Conservation (phyloP, 495 filamentous ascomycete species). For the Aspergillus cristatus region DNA sequence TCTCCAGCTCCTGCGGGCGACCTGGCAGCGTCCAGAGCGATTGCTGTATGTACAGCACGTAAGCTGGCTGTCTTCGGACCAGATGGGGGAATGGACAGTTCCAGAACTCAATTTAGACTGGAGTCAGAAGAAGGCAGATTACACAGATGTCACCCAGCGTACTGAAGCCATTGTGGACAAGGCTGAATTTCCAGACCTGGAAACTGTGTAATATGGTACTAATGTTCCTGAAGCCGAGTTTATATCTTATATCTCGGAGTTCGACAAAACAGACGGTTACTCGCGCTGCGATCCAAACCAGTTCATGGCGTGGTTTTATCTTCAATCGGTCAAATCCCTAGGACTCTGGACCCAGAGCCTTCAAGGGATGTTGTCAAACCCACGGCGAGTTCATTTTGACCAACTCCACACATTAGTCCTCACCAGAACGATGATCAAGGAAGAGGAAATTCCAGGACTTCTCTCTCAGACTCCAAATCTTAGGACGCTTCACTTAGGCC, state of each 20-base stretch:
- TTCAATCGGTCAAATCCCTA: neutral
- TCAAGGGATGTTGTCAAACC: neutral
- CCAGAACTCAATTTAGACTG: neutral
- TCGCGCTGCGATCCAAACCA: neutral
- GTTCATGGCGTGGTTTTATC: neutral
- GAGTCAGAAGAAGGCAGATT: neutral
- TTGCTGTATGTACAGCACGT: no score
- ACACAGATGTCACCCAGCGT: constrained; percentile 1
- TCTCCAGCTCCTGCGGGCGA: no score
- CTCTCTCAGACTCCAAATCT: neutral
- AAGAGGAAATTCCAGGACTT: neutral
- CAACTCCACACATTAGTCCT: neutral
- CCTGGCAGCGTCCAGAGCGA: no score
- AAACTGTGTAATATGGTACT: no score
- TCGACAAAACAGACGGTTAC: no score
- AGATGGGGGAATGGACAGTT: neutral
- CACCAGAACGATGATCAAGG: neutral
- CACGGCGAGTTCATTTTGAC: neutral
- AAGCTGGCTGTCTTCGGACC: no score
- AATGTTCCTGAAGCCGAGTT: no score
- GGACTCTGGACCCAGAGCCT: neutral
- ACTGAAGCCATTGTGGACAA: constrained; percentile 4
- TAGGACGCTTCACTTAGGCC: neutral
- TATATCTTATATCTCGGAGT: no score
- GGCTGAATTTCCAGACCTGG: constrained; percentile 4